Evolutionary conservation across 2,329 filamentous ascomycete species (phyloP).

Genomic region (Malbranchea zuffiana): DNA sequence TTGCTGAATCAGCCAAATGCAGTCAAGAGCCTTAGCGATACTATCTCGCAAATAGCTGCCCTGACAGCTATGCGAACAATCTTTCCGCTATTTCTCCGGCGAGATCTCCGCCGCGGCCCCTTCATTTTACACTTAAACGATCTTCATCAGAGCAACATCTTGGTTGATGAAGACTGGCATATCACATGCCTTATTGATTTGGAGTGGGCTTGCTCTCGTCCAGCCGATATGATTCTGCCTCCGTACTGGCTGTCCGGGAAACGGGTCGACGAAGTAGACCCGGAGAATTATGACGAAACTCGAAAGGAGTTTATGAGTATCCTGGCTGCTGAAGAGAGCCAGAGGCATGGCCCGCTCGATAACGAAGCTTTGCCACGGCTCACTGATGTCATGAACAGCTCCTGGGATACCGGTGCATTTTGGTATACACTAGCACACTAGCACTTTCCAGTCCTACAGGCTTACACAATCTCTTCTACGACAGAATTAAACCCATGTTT

Average conservation of each 20-base stretch:
- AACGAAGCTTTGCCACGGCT: background rate
- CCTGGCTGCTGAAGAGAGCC: slow-evolving; percentile 16
- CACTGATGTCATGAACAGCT: slow-evolving; percentile 5
- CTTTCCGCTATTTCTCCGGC: slow-evolving; percentile 1
- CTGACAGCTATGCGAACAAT: slow-evolving; percentile 16
- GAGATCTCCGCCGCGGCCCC: slow-evolving; percentile 18
- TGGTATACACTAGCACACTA: slow-evolving; percentile 19
- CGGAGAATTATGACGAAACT: slow-evolving; percentile 12
- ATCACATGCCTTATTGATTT: slow-evolving; percentile 27
- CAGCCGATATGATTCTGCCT: slow-evolving; percentile 22
- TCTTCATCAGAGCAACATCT: slow-evolving; percentile 20
- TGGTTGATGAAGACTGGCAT: slow-evolving; percentile 29
- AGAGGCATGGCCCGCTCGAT: background rate
- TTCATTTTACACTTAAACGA: slow-evolving; percentile 29
- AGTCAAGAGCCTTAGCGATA: slow-evolving; percentile 1
- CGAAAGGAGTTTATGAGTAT: slow-evolving; percentile 16
- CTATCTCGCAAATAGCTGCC: slow-evolving; percentile 13
- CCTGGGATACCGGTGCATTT: slow-evolving; percentile 18
- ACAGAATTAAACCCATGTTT: slow-evolving; percentile 18
- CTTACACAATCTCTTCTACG: slow-evolving; percentile 16
- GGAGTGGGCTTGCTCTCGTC: slow-evolving; percentile 21
- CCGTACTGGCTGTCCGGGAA: slow-evolving; percentile 25
- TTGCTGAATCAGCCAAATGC: slow-evolving; percentile 22
- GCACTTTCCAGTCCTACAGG: slow-evolving; percentile 18
- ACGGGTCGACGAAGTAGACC: slow-evolving; percentile 12